A percentile compares a stretch with the other conserved stretches of the same genome.
These are phyloP conservation scores for Apiotrichum domesticum DNA, from an alignment of 1,284 basidiomycete genomes.

Conservation along the genomic window DNA sequence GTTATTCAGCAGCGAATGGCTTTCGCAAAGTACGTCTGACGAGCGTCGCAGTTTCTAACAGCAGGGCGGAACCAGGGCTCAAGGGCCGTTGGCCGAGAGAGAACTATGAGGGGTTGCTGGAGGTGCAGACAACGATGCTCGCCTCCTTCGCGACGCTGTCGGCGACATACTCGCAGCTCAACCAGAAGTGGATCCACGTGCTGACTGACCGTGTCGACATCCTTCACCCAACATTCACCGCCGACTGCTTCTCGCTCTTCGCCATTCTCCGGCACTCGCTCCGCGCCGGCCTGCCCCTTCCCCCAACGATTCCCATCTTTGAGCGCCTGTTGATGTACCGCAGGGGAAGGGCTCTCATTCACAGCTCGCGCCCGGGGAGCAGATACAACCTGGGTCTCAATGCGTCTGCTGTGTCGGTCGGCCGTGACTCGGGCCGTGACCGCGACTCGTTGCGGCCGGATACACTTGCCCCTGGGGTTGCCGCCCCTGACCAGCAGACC, in stretches of 20 bases:
- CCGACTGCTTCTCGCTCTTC: conserved; percentile 40
- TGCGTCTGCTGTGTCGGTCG: neutral
- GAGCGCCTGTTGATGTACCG: conserved; percentile 38
- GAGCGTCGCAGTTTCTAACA: neutral
- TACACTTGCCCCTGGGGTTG: too few relatives aligned
- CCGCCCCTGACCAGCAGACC: too few relatives aligned
- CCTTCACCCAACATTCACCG: conserved; percentile 42
- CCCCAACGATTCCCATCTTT: conserved; percentile 40
- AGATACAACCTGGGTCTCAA: neutral
- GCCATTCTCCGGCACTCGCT: conserved; percentile 36
- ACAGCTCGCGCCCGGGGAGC: too few relatives aligned
- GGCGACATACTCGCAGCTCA: conserved; percentile 31
- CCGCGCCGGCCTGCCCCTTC: conserved; percentile 31
- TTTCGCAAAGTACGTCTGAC: conserved; percentile 24
- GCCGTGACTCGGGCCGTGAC: neutral
- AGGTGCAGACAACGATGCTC: conserved; percentile 27
- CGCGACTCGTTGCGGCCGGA: too few relatives aligned
- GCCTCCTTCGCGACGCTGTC: conserved; percentile 31
- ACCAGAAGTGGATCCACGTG: conserved; percentile 26
- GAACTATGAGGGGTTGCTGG: conserved; percentile 32
- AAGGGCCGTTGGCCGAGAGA: conserved; percentile 43
- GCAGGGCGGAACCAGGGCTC: conserved; percentile 30
- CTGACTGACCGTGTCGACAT: conserved; percentile 22
- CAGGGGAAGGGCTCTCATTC: neutral
- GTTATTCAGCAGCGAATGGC: conserved; percentile 28